phyloP scores from a whole-genome alignment of 768 basidiomycete species.

The Russula foetens region DNA sequence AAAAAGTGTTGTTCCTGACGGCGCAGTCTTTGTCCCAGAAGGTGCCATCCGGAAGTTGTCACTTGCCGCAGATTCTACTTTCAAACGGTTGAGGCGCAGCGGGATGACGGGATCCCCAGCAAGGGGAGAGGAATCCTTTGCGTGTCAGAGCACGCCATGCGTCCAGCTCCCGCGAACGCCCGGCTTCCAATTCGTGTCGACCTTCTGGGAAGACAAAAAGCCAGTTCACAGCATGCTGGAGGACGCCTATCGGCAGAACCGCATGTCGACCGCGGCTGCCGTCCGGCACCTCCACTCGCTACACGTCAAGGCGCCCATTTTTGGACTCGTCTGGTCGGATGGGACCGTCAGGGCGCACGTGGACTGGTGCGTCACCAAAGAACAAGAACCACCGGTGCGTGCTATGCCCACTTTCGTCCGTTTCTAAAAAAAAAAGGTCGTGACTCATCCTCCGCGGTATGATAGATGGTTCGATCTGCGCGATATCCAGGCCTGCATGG shows the following conservation, averaged over 20 bases:
- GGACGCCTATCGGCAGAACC: slow-evolving; percentile 50
- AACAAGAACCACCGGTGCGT: slow-evolving; percentile 2
- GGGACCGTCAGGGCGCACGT: slow-evolving; percentile 45
- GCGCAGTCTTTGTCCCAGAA: slow-evolving; percentile 39
- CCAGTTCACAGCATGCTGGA: slow-evolving; percentile 40
- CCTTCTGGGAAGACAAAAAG: slow-evolving; percentile 56
- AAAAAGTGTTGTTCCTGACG: slow-evolving; percentile 43
- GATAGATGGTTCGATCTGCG: slow-evolving; percentile 42
- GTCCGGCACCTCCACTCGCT: slow-evolving; percentile 44
- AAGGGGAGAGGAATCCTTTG: slow-evolving; percentile 39
- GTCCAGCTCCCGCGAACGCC: slow-evolving; percentile 38
- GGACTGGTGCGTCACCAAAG: slow-evolving; percentile 38
- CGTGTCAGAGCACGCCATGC: slow-evolving; percentile 44
- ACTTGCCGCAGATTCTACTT: slow-evolving; percentile 37
- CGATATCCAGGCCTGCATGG: slow-evolving; percentile 31
- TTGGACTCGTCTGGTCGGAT: slow-evolving; percentile 48
- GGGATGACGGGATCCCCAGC: slow-evolving; percentile 31
- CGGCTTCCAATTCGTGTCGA: slow-evolving; percentile 46
- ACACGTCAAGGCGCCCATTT: slow-evolving; percentile 37
- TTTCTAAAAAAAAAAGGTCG: not conserved
- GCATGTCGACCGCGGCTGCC: slow-evolving; percentile 45
- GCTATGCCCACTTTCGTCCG: not conserved
- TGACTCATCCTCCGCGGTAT: not conserved
- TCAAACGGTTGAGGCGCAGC: slow-evolving; percentile 38
- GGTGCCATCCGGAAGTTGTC: slow-evolving; percentile 34